phyloP scores from a whole-genome alignment of 1,139 yeast species.

The Petasospora fabianii region DNA sequence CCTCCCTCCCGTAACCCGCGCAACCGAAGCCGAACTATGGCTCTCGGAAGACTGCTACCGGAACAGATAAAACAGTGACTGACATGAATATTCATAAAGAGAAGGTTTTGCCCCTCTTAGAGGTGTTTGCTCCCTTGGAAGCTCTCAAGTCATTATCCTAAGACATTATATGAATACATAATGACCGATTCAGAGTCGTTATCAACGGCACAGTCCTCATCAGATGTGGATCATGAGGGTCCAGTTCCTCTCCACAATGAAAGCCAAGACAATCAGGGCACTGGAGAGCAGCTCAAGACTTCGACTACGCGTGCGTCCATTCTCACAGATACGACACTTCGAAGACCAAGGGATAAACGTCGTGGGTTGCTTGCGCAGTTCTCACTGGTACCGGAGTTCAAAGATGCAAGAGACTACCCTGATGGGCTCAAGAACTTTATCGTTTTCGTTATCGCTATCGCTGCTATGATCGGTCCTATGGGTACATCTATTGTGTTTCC shows the following conservation, averaged over 20 bases:
- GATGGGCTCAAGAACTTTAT: conserved; percentile 44
- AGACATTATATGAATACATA: too few species aligned
- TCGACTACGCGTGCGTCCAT: conserved; percentile 2
- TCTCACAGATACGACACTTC: conserved; percentile 8
- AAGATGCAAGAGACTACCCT: conserved; percentile 68
- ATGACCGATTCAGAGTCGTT: conserved; percentile 1
- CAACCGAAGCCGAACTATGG: too few species aligned
- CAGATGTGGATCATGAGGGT: conserved; percentile 11
- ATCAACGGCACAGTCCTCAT: conserved; percentile 1
- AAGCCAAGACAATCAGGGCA: neutral
- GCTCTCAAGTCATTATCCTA: too few species aligned
- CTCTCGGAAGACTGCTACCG: neutral
- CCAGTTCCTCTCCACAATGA: neutral
- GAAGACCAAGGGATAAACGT: conserved; percentile 16
- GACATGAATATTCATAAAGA: too few species aligned
- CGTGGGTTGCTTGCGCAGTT: conserved; percentile 55
- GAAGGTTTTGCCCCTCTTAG: too few species aligned
- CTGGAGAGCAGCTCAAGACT: neutral
- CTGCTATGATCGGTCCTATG: conserved; percentile 85
- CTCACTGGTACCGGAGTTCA: conserved; percentile 64
- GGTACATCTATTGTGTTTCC: conserved; percentile 87
- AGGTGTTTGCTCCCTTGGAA: too few species aligned
- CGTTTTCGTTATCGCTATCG: conserved; percentile 64
- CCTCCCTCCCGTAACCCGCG: too few species aligned
- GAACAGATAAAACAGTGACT: neutral